Percentiles rank a stretch among this genome's conserved stretches.
These are phyloP conservation scores for Hippophae gyantsensis DNA, from an alignment of 306 rosid species.

Conservation along the genomic window DNA sequence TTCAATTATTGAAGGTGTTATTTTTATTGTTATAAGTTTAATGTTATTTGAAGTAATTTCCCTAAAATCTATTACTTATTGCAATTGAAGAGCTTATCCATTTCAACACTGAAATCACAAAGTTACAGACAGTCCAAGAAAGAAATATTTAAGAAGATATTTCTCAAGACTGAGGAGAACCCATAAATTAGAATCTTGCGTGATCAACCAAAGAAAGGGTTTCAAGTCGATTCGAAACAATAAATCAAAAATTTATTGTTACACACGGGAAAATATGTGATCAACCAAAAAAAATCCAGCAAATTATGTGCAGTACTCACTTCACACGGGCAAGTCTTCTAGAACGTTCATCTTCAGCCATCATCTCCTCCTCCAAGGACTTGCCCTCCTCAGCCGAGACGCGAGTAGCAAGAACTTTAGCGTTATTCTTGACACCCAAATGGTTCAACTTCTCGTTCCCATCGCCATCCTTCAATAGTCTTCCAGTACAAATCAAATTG, in stretches of 20 bases:
- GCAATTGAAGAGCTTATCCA: background rate
- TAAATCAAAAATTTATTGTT: background rate
- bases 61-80: too few relatives aligned
- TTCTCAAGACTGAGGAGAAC: background rate
- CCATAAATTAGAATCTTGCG: background rate
- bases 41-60: too few relatives aligned
- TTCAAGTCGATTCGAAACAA: background rate
- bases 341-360: constrained; percentile 76
- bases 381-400: constrained; percentile 37
- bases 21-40: too few relatives aligned
- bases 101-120: background rate
- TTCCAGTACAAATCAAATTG: constrained; percentile 73
- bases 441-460: constrained; percentile 41
- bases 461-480: constrained; percentile 53
- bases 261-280: background rate
- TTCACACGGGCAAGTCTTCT: constrained; percentile 56
- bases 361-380: constrained; percentile 33
- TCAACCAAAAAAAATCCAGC: background rate
- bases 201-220: background rate
- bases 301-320: constrained; percentile 23
- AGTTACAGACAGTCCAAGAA: background rate
- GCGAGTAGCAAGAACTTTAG: constrained; percentile 60
- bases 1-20: too few relatives aligned
- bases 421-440: constrained; percentile 56
- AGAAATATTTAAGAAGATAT: background rate